Percentiles rank a stretch among this genome's conserved stretches.
Conservation (phyloP, 192 early-diverging fungal genomes). For the Borealophlyctis nickersoniae region DNA sequence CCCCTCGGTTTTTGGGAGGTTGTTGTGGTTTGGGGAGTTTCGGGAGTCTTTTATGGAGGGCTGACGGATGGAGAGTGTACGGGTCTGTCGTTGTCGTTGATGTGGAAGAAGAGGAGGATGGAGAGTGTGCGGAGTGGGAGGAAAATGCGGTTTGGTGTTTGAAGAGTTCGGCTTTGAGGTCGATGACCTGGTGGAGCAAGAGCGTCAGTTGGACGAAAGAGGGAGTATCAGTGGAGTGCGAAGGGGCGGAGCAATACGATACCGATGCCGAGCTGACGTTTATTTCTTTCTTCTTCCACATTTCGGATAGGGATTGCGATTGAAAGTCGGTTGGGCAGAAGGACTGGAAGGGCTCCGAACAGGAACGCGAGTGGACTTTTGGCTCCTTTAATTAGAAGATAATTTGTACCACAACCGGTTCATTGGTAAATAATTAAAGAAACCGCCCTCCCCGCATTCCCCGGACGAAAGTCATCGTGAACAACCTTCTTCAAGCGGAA, state of each 20-base stretch:
- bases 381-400: too few relatives aligned
- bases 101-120: neutral
- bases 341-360: neutral
- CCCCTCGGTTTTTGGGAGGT: constrained; percentile 46
- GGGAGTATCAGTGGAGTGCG: neutral
- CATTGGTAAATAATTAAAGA: too few relatives aligned
- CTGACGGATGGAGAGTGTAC: neutral
- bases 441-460: too few relatives aligned
- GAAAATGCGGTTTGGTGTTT: constrained; percentile 16
- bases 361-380: too few relatives aligned
- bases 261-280: constrained; percentile 31
- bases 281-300: constrained; percentile 32
- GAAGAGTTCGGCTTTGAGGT: constrained; percentile 48
- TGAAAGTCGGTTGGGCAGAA: neutral
- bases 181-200: constrained; percentile 27
- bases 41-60: neutral
- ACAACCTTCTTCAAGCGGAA: too few relatives aligned
- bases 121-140: neutral
- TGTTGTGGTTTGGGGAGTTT: constrained; percentile 24
- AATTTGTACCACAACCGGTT: too few relatives aligned
- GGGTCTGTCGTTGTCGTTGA: neutral
- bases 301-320: constrained; percentile 1
- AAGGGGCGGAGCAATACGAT: constrained; percentile 3
- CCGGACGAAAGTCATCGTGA: too few relatives aligned
- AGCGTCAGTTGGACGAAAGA: neutral